Conservation (phyloP, 2,329 filamentous ascomycete genomes). For the Xylariaceae sp. region DNA sequence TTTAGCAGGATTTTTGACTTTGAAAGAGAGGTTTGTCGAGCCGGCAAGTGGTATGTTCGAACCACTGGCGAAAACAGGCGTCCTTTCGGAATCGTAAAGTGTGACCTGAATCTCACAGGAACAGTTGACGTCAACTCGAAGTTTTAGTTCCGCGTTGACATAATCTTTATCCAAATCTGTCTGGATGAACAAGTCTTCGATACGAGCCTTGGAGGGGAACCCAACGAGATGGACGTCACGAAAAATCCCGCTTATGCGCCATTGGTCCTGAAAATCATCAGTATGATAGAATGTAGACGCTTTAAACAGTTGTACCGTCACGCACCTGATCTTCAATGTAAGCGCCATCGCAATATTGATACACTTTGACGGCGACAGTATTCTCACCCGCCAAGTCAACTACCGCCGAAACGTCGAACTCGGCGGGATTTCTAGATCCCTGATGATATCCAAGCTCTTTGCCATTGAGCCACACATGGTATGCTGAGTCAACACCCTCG, state of each 20-base stretch:
- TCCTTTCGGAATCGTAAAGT: slow-evolving; percentile 39
- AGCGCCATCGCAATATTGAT: slow-evolving; percentile 59
- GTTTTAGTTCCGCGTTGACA: slow-evolving; percentile 45
- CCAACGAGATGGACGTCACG: slow-evolving; percentile 59
- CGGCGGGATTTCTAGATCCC: slow-evolving; percentile 58
- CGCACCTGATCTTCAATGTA: slow-evolving; percentile 57
- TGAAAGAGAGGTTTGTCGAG: slow-evolving; percentile 23
- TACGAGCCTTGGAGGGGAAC: slow-evolving; percentile 51
- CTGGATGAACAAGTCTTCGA: slow-evolving; percentile 55
- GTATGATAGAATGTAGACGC: not conserved
- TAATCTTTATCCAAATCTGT: slow-evolving; percentile 53
- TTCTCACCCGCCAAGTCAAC: slow-evolving; percentile 43
- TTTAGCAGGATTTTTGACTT: slow-evolving; percentile 47
- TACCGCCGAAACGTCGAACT: slow-evolving; percentile 58
- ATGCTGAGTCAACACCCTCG: slow-evolving; percentile 62
- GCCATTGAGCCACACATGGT: slow-evolving; percentile 62
- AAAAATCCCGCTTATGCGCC: slow-evolving; percentile 52
- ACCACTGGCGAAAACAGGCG: slow-evolving; percentile 54
- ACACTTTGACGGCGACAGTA: slow-evolving; percentile 54
- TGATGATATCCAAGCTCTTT: slow-evolving; percentile 59
- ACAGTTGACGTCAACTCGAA: slow-evolving; percentile 36
- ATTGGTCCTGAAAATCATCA: slow-evolving; percentile 47
- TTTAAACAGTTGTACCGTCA: not conserved
- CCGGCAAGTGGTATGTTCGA: slow-evolving; percentile 38
- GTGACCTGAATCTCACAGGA: slow-evolving; percentile 12